A percentile compares a stretch with the other conserved stretches of the same genome.
Evolutionary conservation across 192 early-diverging fungal species (phyloP).

Genomic region (Coemansia sp.): DNA sequence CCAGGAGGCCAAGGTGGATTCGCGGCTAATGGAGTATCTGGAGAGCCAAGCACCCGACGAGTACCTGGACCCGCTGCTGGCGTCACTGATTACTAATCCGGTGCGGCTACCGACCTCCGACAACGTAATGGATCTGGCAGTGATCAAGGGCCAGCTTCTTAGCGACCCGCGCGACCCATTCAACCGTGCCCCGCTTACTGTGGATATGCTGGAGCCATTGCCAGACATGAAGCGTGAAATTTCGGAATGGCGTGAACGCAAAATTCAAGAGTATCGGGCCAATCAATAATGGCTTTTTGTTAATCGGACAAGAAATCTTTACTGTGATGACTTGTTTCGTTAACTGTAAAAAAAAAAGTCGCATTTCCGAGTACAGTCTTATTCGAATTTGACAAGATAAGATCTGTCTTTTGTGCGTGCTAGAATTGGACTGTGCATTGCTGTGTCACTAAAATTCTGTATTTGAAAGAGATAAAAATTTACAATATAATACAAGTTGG

Average conservation of each 20-base stretch:
- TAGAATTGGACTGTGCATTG: too few relatives aligned
- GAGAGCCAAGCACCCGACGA: constrained; percentile 83
- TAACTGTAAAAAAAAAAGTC: too few relatives aligned
- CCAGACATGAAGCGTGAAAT: constrained; percentile 54
- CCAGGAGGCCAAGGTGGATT: constrained; percentile 63
- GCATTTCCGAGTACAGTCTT: too few relatives aligned
- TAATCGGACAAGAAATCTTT: not conserved
- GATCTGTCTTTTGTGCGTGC: too few relatives aligned
- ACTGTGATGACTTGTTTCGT: too few relatives aligned
- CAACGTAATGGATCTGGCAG: constrained; percentile 79
- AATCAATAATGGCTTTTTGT: not conserved
- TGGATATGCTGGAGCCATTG: constrained; percentile 85
- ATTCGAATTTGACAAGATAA: too few relatives aligned
- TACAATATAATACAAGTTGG: too few relatives aligned
- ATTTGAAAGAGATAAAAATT: too few relatives aligned
- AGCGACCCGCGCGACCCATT: constrained; percentile 91
- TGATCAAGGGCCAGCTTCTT: constrained; percentile 83
- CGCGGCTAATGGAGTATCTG: constrained; percentile 71
- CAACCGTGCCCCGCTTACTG: constrained; percentile 82
- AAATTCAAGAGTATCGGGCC: constrained; percentile 16
- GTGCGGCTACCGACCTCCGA: constrained; percentile 84
- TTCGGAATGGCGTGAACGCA: constrained; percentile 36
- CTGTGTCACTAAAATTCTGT: too few relatives aligned
- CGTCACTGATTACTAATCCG: constrained; percentile 89
- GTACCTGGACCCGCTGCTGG: constrained; percentile 84